Percentiles rank a stretch among this genome's conserved stretches.
Evolutionary conservation across 768 basidiomycete species (phyloP).

Genomic region (Naganishia vishniacii): DNA sequence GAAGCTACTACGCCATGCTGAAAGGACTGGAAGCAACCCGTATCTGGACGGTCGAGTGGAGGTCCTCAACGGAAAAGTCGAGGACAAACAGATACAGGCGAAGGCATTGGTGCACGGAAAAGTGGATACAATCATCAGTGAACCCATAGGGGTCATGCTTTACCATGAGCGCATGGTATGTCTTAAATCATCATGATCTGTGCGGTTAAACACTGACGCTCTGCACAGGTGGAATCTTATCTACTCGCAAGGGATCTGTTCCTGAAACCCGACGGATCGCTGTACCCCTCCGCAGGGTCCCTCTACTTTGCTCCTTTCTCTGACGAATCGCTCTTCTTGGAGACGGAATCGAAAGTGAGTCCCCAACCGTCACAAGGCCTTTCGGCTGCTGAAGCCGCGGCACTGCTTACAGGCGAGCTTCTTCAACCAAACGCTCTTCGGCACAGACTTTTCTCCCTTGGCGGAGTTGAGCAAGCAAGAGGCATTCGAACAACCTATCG

Average conservation of each 20-base stretch:
- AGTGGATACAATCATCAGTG: conserved; percentile 47
- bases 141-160: conserved; percentile 48
- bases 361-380: neutral
- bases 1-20: conserved; percentile 41
- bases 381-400: neutral
- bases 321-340: conserved; percentile 41
- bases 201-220: neutral
- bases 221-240: conserved; percentile 44
- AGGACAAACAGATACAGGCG: conserved; percentile 33
- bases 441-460: conserved; percentile 43
- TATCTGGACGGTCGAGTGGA: conserved; percentile 40
- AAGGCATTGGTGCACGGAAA: conserved; percentile 37
- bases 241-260: conserved; percentile 44
- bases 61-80: conserved; percentile 45
- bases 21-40: conserved; percentile 34
- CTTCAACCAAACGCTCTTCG: conserved; percentile 46
- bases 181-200: neutral
- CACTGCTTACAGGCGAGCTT: conserved; percentile 37
- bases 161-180: conserved; percentile 47
- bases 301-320: conserved; percentile 45
- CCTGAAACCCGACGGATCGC: conserved; percentile 42
- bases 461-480: conserved; percentile 39
- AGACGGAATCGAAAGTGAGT: conserved; percentile 45
- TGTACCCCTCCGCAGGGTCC: conserved; percentile 41
- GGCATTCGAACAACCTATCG: conserved; percentile 46